Evolutionary conservation across 495 filamentous ascomycete genomes (phyloP).

Genomic region (Xylaria venustula): DNA sequence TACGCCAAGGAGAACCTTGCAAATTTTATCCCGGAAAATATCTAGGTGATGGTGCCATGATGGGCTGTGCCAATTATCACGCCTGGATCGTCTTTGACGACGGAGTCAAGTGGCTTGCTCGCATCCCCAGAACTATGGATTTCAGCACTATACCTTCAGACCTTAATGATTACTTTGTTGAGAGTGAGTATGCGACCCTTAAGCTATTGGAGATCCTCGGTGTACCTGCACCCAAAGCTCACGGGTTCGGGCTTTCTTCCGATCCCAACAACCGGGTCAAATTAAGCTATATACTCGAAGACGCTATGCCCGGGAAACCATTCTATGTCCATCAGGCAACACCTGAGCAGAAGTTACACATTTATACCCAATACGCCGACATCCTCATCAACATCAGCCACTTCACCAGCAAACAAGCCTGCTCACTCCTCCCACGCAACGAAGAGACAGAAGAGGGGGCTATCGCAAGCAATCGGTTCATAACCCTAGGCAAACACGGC

Average conservation of each 20-base stretch:
- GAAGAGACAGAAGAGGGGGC: constrained; percentile 6
- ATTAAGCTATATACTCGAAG: constrained; percentile 32
- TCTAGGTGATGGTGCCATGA: too few species aligned
- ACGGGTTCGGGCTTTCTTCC: constrained; percentile 3
- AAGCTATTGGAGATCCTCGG: constrained; percentile 31
- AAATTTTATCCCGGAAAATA: too few species aligned
- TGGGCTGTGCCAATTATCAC: constrained; percentile 12
- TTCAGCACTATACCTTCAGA: constrained; percentile 13
- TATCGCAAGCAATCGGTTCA: constrained; percentile 19
- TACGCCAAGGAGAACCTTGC: too few species aligned
- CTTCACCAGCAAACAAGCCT: constrained; percentile 24
- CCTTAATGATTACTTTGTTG: constrained; percentile 19
- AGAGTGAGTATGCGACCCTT: constrained; percentile 34
- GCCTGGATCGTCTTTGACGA: constrained; percentile 9
- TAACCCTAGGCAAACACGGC: constrained; percentile 13
- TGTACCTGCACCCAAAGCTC: constrained; percentile 27
- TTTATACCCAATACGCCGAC: constrained; percentile 34
- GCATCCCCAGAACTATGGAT: constrained; percentile 9
- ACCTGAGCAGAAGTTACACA: constrained; percentile 24
- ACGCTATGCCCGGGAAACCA: constrained; percentile 31
- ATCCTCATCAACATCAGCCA: constrained; percentile 31
- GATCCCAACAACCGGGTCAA: constrained; percentile 17
- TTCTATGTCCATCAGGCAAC: constrained; percentile 20
- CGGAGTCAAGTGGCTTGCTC: constrained; percentile 6
- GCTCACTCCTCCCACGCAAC: constrained; percentile 20